These are phyloP conservation scores for Mucor indicus DNA, from an alignment of 371 early-diverging fungal species.

Conservation along the genomic window DNA sequence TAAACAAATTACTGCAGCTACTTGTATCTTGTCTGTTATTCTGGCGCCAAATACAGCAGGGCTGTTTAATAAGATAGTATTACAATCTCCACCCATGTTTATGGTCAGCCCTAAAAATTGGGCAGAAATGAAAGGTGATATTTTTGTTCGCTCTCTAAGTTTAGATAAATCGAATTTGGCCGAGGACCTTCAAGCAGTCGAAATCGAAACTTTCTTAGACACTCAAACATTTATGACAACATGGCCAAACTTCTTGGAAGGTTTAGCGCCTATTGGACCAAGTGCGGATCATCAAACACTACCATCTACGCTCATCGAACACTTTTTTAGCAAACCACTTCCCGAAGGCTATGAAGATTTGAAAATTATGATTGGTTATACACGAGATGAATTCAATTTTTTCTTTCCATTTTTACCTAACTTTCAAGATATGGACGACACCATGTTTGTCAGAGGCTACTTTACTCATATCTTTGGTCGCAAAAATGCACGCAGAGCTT, in stretches of 20 bases:
- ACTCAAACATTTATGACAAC: constrained; percentile 34
- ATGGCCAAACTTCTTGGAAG: constrained; percentile 41
- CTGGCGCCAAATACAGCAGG: constrained; percentile 19
- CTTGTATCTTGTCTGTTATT: constrained; percentile 19
- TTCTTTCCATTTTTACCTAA: constrained; percentile 36
- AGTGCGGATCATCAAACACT: constrained; percentile 15
- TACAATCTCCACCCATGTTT: constrained; percentile 40
- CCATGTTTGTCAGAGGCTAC: constrained; percentile 31
- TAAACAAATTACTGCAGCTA: too few species aligned
- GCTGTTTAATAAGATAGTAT: constrained; percentile 17
- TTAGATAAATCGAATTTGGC: constrained; percentile 6
- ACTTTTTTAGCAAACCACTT: constrained; percentile 21
- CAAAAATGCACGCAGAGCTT: constrained; percentile 23
- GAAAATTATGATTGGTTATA: constrained; percentile 32
- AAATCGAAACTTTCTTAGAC: constrained; percentile 25
- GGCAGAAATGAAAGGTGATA: constrained; percentile 28
- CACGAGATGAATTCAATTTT: constrained; percentile 39
- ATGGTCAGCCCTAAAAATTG: constrained; percentile 25
- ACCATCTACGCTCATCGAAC: constrained; percentile 15
- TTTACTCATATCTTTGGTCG: constrained; percentile 38
- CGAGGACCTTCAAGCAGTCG: constrained; percentile 18
- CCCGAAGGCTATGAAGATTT: constrained; percentile 18
- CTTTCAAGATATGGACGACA: constrained; percentile 32
- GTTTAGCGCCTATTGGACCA: constrained; percentile 31
- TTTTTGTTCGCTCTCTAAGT: constrained; percentile 28